These are phyloP conservation scores for Xerocomus potaroensis DNA, from an alignment of 768 basidiomycete genomes.

Conservation along the genomic window DNA sequence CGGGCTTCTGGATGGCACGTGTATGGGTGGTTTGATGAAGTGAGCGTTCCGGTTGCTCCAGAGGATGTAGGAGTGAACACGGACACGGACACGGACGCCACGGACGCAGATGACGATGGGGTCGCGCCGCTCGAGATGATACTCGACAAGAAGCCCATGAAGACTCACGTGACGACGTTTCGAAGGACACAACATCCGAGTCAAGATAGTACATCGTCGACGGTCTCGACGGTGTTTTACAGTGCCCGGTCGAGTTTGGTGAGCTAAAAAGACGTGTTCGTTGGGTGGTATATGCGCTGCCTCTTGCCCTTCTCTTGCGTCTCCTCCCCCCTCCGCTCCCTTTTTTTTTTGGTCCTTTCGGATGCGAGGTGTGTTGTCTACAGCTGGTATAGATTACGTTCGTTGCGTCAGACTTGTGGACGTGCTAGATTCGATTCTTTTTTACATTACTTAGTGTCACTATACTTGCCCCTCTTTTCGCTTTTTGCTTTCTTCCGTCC, in stretches of 20 bases:
- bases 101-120: not conserved
- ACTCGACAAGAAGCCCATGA: not conserved
- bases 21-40: slow-evolving; percentile 29
- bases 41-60: not conserved
- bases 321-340: too few species aligned
- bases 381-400: not conserved
- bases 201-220: slow-evolving; percentile 25
- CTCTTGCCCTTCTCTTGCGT: not conserved
- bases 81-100: not conserved
- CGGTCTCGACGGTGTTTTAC: slow-evolving; percentile 26
- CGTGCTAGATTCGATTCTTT: not conserved
- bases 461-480: not conserved
- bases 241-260: slow-evolving; percentile 29
- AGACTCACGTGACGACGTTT: slow-evolving; percentile 13
- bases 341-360: too few species aligned
- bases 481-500: too few species aligned
- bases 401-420: not conserved
- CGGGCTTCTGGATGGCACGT: slow-evolving; percentile 32
- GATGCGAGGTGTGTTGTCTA: too few species aligned
- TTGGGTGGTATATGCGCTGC: not conserved
- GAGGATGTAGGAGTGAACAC: not conserved
- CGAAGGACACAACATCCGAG: slow-evolving; percentile 18
- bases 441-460: not conserved
- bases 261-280: not conserved
- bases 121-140: not conserved